Percentiles rank a stretch among this genome's conserved stretches.
Evolutionary conservation across 306 rosid species (phyloP).

Genomic region (Vigna mungo): DNA sequence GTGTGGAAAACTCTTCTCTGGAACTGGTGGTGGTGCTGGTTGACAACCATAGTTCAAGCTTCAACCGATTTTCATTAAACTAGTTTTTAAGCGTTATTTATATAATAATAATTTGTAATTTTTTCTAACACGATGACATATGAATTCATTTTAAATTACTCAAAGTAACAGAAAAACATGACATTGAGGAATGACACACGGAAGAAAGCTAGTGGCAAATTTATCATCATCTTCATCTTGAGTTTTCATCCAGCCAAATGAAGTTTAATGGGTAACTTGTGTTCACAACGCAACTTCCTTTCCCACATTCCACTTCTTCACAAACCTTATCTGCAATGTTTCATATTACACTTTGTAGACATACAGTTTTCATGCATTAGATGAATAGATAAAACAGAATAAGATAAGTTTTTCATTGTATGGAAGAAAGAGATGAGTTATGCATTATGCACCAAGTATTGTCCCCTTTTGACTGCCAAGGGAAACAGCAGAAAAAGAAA

Average conservation of each 20-base stretch:
- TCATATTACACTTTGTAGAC: neutral
- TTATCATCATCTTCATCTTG: constrained; percentile 38
- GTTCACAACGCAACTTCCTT: constrained; percentile 59
- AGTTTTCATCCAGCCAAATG: constrained; percentile 75
- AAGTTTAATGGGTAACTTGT: constrained; percentile 48
- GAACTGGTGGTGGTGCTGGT: constrained; percentile 75
- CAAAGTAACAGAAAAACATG: neutral
- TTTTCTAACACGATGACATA: no score
- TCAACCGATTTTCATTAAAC: neutral
- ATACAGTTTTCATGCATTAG: neutral
- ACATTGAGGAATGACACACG: constrained; percentile 91
- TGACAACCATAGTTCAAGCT: constrained; percentile 72
- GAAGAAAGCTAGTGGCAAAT: constrained; percentile 65
- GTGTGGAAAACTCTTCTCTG: constrained; percentile 52
- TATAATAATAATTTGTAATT: no score
- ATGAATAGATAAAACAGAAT: neutral
- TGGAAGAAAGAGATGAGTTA: neutral
- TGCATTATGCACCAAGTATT: constrained; percentile 46
- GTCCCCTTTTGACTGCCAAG: constrained; percentile 38
- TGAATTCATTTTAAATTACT: neutral
- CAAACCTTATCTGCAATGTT: constrained; percentile 61
- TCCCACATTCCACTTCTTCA: constrained; percentile 75
- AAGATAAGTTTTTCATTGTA: no score
- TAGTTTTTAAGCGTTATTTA: neutral
- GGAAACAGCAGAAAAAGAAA: constrained; percentile 44